Evolutionary conservation across 108 stramenopile species (phyloP).

Genomic region (Tribonema minus): DNA sequence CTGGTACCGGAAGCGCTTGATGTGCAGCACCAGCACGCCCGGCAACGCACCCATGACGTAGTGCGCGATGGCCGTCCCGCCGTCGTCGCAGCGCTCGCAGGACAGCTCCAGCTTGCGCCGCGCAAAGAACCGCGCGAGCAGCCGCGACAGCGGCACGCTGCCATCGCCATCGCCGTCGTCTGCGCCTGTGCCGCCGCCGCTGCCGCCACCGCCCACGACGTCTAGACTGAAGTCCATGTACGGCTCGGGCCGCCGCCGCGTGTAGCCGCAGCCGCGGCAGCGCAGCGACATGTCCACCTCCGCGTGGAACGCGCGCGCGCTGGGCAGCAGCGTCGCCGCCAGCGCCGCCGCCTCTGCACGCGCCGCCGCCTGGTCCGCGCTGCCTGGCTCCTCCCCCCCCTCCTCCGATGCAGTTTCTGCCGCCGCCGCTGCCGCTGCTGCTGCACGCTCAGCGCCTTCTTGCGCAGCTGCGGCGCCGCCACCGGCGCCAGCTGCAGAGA

Average conservation of each 20-base stretch:
- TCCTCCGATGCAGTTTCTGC: background rate
- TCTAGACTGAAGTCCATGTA: constrained; percentile 31
- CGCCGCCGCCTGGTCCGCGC: background rate
- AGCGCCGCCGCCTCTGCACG: background rate
- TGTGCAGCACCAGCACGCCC: constrained; percentile 19
- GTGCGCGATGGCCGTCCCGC: constrained; percentile 5
- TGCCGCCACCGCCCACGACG: background rate
- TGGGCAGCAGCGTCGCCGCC: constrained; percentile 5
- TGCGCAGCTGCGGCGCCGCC: background rate
- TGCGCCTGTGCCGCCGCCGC: background rate
- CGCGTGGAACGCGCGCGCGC: constrained; percentile 28
- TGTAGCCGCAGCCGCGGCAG: constrained; percentile 24
- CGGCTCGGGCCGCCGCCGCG: constrained; percentile 4
- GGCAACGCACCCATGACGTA: constrained; percentile 17
- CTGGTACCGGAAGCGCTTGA: constrained; percentile 46
- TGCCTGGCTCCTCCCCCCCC: background rate
- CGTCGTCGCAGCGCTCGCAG: constrained; percentile 23
- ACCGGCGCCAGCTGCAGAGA: background rate
- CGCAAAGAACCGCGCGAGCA: background rate
- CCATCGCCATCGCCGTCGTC: background rate
- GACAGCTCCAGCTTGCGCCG: constrained; percentile 18
- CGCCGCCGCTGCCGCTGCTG: background rate
- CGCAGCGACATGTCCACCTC: constrained; percentile 21
- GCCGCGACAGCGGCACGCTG: background rate
- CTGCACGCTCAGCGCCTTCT: background rate